Conservation (phyloP, 1,284 basidiomycete species). For the Apiotrichum gamsii region DNA sequence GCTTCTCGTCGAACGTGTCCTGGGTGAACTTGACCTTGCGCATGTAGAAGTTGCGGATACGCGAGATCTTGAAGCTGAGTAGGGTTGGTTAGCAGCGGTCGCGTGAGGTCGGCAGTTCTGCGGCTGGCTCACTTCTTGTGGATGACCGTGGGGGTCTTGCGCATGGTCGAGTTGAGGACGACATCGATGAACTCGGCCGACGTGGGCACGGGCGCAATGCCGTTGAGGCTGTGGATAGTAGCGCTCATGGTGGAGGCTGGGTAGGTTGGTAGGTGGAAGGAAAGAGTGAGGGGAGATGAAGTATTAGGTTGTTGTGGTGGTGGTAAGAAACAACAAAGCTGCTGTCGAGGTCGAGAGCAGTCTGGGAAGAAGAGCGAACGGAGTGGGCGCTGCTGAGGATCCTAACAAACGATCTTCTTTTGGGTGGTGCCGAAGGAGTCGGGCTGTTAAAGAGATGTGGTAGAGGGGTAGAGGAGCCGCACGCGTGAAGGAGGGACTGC, state of each 20-base stretch:
- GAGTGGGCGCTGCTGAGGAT: background rate
- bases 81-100: too few relatives aligned
- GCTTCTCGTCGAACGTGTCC: conserved; percentile 94
- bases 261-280: background rate
- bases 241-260: conserved; percentile 30
- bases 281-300: background rate
- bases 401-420: too few relatives aligned
- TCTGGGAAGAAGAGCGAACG: background rate
- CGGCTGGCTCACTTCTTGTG: conserved; percentile 63
- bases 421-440: too few relatives aligned
- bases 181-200: conserved; percentile 90
- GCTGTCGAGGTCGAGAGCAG: too few relatives aligned
- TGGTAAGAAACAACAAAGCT: too few relatives aligned
- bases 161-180: conserved; percentile 78
- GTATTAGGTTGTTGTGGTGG: too few relatives aligned
- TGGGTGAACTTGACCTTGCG: conserved; percentile 99
- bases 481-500: too few relatives aligned
- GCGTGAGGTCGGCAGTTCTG: conserved; percentile 29
- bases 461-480: too few relatives aligned
- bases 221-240: conserved; percentile 62
- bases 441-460: too few relatives aligned
- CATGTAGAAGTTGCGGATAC: conserved; percentile 72
- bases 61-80: conserved; percentile 93
- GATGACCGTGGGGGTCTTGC: conserved; percentile 96
- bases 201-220: conserved; percentile 94